Evolutionary conservation across 2,329 filamentous ascomycete genomes (phyloP), one percentile per base, ranked within the genome.

Genomic region (Aspergillus novofumigatus): DNA sequence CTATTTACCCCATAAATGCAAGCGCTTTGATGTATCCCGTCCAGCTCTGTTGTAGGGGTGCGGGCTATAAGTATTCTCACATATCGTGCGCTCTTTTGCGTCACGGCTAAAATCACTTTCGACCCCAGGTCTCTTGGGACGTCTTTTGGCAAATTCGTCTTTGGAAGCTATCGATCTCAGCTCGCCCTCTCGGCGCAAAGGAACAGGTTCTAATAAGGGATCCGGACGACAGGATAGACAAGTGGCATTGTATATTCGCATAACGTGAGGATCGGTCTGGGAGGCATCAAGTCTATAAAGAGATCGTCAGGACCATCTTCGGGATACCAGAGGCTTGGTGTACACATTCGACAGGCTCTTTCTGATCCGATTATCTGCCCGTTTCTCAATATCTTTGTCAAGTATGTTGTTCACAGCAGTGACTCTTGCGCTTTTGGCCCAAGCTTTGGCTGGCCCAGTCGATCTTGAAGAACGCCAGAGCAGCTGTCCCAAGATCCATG

Each of bases 401-500:
- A 23, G 10, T 8, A 45, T 45, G 42, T 23, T 45, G n/a, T 45
- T 45, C 42, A 23, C 42, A 20, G 42, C 20, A 20, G 42, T 45
- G 8, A 23, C 42, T 45, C 42, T 45, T 9, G 42, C 42, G 23
- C 42, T 45, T 20, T 14, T 45, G 20, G 42, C n/a, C 42, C 42
- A 45, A 51, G 53, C 56, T n/a, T 21, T 59, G 11, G 58, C 58
- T 25, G 45, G 21, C 20, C 52, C 56, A 1, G 53, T 21, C 14
- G 53, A 53, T 4, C 25, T 60, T 7, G 52, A 60, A 8, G 62
- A 64, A 35, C 65, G 67, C 55, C 59, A 62, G 11, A 58, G 32
- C 53, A 58, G 41, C 53, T 83, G 80, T 62, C 79, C 80, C 2
- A 59, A 66, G 14, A 70, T 82, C 50, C 79, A 81, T 59, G 68